Percentiles rank a stretch among this genome's conserved stretches.
These are phyloP conservation scores for Trifolium dubium DNA, from an alignment of 306 rosid genomes.

Conservation along the genomic window DNA sequence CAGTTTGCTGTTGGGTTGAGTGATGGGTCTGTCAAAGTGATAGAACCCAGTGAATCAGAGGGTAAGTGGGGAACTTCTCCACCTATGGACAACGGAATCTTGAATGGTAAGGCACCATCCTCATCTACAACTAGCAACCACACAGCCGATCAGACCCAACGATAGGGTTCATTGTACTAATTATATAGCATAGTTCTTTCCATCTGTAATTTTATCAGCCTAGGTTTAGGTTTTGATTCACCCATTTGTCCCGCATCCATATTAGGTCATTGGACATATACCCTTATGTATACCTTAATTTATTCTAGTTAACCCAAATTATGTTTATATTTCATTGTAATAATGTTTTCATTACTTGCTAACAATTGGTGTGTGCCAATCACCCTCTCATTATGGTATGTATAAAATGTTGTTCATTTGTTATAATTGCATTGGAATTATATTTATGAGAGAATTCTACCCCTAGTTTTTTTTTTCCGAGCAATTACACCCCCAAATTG, in stretches of 20 bases:
- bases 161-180: conserved; percentile 49
- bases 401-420: conserved; percentile 28
- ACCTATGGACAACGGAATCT: conserved; percentile 63
- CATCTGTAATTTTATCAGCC: conserved; percentile 47
- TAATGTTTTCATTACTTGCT: conserved; percentile 13
- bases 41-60: conserved; percentile 75
- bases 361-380: conserved; percentile 16
- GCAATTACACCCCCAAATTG: background rate
- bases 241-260: conserved; percentile 46
- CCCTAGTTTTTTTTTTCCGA: background rate
- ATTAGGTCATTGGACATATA: conserved; percentile 47
- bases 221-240: conserved; percentile 48
- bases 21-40: conserved; percentile 82
- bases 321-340: conserved; percentile 38
- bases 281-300: conserved; percentile 48
- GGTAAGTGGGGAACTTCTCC: conserved; percentile 77
- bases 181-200: conserved; percentile 40
- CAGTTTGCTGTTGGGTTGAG: conserved; percentile 81
- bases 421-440: background rate
- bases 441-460: background rate
- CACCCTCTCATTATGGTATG: conserved; percentile 8
- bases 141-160: conserved; percentile 67
- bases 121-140: conserved; percentile 73
- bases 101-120: conserved; percentile 62
- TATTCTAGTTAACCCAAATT: conserved; percentile 55